These are phyloP conservation scores for Saccharomycopsis schoenii DNA, from an alignment of 805 yeast species.

Conservation along the genomic window DNA sequence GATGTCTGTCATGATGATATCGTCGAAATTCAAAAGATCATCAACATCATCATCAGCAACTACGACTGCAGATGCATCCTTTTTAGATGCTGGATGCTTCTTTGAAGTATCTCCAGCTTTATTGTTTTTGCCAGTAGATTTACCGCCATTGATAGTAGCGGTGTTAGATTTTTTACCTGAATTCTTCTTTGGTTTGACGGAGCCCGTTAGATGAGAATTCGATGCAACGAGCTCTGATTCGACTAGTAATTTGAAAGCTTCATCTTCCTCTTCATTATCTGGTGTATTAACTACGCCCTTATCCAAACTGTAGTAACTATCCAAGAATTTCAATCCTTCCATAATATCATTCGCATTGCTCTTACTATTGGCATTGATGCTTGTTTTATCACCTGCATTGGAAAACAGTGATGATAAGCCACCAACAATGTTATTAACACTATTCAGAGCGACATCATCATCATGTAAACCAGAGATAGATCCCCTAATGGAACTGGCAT, in stretches of 20 bases:
- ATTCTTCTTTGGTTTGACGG: not conserved
- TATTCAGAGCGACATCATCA: not conserved
- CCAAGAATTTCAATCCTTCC: not conserved
- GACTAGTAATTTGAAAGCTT: not conserved
- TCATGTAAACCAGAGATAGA: not conserved
- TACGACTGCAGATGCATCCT: not conserved
- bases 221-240: conserved; percentile 1
- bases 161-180: not conserved
- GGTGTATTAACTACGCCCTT: not conserved
- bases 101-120: not conserved
- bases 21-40: not conserved
- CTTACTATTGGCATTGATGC: not conserved
- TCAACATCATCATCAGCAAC: not conserved
- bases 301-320: not conserved
- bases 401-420: conserved; percentile 1
- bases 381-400: not conserved
- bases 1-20: not conserved
- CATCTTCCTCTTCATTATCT: not conserved
- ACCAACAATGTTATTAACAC: not conserved
- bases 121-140: not conserved
- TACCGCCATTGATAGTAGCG: not conserved
- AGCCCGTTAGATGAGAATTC: not conserved
- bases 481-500: not conserved
- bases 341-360: not conserved
- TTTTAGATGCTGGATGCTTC: not conserved